phyloP scores from a whole-genome alignment of 768 basidiomycete species.

The Suillus americanus region DNA sequence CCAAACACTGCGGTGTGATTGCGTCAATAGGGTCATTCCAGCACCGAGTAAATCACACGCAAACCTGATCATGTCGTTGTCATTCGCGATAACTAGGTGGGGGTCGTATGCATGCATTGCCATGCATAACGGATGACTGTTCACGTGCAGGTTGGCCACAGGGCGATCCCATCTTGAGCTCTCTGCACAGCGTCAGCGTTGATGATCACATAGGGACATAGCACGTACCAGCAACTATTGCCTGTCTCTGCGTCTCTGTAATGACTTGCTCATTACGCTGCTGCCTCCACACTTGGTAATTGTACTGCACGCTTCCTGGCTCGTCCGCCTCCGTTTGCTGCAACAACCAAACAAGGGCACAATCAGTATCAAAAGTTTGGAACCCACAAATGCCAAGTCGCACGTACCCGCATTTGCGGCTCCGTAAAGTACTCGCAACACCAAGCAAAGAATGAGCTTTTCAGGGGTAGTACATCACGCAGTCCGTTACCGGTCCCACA shows the following conservation, averaged over 20 bases:
- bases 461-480: conserved; percentile 83
- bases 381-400: conserved; percentile 1
- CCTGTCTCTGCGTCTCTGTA: conserved; percentile 66
- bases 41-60: conserved; percentile 15
- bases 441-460: conserved; percentile 94
- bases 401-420: conserved; percentile 93
- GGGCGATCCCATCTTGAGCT: conserved; percentile 69
- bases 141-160: conserved; percentile 61
- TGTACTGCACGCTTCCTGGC: conserved; percentile 90
- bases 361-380: conserved; percentile 11
- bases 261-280: conserved; percentile 83
- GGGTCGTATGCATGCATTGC: conserved; percentile 92
- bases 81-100: conserved; percentile 84
- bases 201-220: not conserved
- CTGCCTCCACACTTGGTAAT: conserved; percentile 94
- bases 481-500: conserved; percentile 80
- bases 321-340: conserved; percentile 96
- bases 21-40: not conserved
- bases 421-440: conserved; percentile 97
- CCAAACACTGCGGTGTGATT: conserved; percentile 65
- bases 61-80: conserved; percentile 83
- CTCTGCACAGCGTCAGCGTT: conserved; percentile 38
- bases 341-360: not conserved
- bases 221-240: conserved; percentile 69
- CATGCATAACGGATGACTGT: conserved; percentile 68